Percentiles rank a stretch among this genome's conserved stretches.
Evolutionary conservation across 352 stramenopile species (phyloP).

Genomic region (Phytophthora citricola): DNA sequence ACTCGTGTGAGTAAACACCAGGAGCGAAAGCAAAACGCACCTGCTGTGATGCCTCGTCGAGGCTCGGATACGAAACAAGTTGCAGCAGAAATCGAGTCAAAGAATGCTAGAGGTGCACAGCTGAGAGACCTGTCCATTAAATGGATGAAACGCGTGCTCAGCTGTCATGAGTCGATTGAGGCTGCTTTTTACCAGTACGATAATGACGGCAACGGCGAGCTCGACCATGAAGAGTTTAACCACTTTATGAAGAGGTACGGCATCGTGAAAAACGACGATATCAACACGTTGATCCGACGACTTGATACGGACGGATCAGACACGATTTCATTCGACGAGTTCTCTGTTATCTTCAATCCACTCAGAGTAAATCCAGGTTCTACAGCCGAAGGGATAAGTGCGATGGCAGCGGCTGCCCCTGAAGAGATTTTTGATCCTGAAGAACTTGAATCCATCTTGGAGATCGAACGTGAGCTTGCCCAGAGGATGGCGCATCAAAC

Average conservation of each 20-base stretch:
- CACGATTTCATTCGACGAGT: conserved; percentile 63
- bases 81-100: conserved; percentile 25
- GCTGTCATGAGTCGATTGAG: conserved; percentile 66
- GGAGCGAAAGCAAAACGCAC: conserved; percentile 1
- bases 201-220: conserved; percentile 46
- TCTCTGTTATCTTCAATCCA: conserved; percentile 65
- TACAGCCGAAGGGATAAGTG: conserved; percentile 21
- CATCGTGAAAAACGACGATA: conserved; percentile 62
- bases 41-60: neutral
- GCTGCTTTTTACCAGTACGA: conserved; percentile 75
- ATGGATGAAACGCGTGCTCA: conserved; percentile 67
- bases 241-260: conserved; percentile 80
- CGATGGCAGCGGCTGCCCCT: conserved; percentile 16
- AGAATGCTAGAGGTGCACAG: conserved; percentile 34
- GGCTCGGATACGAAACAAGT: conserved; percentile 12
- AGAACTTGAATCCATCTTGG: conserved; percentile 63
- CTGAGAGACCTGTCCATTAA: conserved; percentile 63
- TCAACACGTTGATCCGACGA: conserved; percentile 49
- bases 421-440: conserved; percentile 51
- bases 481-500: conserved; percentile 60
- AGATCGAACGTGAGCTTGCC: conserved; percentile 71
- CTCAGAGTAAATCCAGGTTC: conserved; percentile 31
- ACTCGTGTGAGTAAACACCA: conserved; percentile 15
- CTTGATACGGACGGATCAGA: conserved; percentile 61
- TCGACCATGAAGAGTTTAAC: conserved; percentile 70